Conservation (phyloP, 495 filamentous ascomycete genomes). For the Podospora comata region DNA sequence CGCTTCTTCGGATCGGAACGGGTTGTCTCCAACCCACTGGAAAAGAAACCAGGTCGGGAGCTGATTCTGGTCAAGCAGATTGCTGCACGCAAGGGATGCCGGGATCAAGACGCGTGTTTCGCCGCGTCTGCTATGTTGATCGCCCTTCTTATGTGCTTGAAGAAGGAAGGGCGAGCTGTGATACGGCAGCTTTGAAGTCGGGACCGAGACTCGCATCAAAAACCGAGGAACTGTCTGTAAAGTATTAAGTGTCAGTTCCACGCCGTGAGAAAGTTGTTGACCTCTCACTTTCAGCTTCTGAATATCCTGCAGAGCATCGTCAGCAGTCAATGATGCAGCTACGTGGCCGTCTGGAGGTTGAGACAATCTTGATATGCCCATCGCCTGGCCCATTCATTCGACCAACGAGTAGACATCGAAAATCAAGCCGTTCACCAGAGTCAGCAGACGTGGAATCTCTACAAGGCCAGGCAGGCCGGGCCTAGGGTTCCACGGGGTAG, state of each 20-base stretch:
- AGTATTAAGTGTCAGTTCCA: not conserved
- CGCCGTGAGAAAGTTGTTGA: not conserved
- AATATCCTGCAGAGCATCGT: not conserved
- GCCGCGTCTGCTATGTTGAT: too few species aligned
- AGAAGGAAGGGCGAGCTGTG: constrained; percentile 7
- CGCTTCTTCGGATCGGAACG: not conserved
- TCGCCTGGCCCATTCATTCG: too few species aligned
- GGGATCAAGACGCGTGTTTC: not conserved
- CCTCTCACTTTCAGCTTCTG: not conserved
- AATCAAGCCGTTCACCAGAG: too few species aligned
- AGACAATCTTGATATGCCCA: not conserved
- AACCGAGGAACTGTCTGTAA: constrained; percentile 1
- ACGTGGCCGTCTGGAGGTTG: not conserved
- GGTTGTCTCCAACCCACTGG: not conserved
- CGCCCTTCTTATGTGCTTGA: not conserved
- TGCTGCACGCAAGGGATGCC: not conserved
- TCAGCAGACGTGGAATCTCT: too few species aligned
- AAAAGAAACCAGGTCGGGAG: not conserved
- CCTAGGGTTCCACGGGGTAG: not conserved
- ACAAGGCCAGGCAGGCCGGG: too few species aligned
- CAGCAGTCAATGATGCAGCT: not conserved
- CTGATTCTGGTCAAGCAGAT: not conserved
- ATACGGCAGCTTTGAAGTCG: constrained; percentile 14
- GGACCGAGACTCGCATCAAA: constrained; percentile 15
- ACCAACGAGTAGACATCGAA: too few species aligned